Percentiles rank a stretch among this genome's conserved stretches.
phyloP scores from a whole-genome alignment of 1,284 basidiomycete genomes.

The Trametes pubescens region DNA sequence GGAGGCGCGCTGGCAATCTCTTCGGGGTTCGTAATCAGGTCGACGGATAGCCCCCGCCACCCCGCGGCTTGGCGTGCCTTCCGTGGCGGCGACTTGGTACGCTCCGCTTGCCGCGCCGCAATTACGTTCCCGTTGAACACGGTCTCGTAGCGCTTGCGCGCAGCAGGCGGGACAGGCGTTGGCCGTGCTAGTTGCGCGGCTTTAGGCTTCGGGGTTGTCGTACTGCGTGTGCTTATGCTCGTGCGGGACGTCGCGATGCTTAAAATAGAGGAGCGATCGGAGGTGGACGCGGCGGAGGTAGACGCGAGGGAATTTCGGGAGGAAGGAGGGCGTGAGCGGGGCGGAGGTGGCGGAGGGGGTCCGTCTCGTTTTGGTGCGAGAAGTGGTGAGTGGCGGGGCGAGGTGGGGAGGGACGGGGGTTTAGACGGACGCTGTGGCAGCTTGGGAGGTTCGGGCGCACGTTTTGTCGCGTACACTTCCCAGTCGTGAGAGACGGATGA shows the following conservation, averaged over 20 bases:
- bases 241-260: constrained; percentile 60
- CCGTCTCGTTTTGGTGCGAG: constrained; percentile 34
- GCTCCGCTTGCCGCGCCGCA: constrained; percentile 50
- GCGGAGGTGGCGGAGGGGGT: constrained; percentile 35
- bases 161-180: constrained; percentile 70
- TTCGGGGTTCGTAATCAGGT: constrained; percentile 64
- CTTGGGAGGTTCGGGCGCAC: constrained; percentile 53
- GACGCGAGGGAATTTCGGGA: constrained; percentile 37
- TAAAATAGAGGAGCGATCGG: constrained; percentile 70
- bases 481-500: constrained; percentile 42
- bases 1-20: constrained; percentile 35
- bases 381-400: constrained; percentile 34
- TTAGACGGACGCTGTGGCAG: constrained; percentile 59
- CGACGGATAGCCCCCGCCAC: constrained; percentile 81
- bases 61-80: constrained; percentile 67
- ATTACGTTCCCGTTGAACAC: constrained; percentile 68
- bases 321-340: constrained; percentile 33
- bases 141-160: constrained; percentile 69
- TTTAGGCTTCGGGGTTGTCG: constrained; percentile 35
- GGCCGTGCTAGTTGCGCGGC: constrained; percentile 51
- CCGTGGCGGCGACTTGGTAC: constrained; percentile 41
- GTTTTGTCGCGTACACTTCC: constrained; percentile 43
- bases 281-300: constrained; percentile 49
- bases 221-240: constrained; percentile 48
- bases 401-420: constrained; percentile 33